Evolutionary conservation across 2,329 filamentous ascomycete genomes (phyloP).

Genomic region (Bertia moriformis): DNA sequence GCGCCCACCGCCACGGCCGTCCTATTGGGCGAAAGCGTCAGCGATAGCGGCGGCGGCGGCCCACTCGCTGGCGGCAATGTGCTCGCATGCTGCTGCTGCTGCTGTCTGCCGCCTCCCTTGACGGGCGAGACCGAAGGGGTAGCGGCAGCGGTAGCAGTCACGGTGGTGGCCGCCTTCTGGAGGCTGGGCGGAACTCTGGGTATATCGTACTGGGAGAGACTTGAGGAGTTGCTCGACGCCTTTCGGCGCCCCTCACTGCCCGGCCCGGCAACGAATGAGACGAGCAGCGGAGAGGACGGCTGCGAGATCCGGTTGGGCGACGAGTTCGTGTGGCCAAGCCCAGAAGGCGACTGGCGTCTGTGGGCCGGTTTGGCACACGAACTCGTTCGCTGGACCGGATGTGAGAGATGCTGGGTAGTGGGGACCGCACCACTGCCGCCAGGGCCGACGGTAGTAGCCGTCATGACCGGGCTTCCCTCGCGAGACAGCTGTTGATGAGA

Average conservation of each 20-base stretch:
- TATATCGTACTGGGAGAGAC: conserved; percentile 34
- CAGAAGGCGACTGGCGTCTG: conserved; percentile 75
- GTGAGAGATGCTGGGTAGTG: too few species aligned
- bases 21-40: conserved; percentile 50
- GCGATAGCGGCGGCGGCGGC: conserved; percentile 18
- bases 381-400: conserved; percentile 66
- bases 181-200: background rate
- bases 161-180: background rate
- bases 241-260: conserved; percentile 67
- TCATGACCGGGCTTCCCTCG: conserved; percentile 66
- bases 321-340: conserved; percentile 63
- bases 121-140: too few species aligned
- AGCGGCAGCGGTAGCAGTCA: too few species aligned
- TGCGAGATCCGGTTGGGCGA: conserved; percentile 78
- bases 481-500: conserved; percentile 26
- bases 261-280: conserved; percentile 82
- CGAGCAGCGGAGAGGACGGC: conserved; percentile 72
- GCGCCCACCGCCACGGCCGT: too few species aligned
- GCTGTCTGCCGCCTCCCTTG: background rate
- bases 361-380: conserved; percentile 69
- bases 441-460: too few species aligned
- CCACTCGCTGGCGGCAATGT: background rate
- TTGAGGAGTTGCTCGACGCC: conserved; percentile 79
- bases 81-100: too few species aligned
- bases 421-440: too few species aligned